Base-by-base conservation (phyloP, 2,329 filamentous ascomycete species). In the Neofusicoccum ribis region DNA sequence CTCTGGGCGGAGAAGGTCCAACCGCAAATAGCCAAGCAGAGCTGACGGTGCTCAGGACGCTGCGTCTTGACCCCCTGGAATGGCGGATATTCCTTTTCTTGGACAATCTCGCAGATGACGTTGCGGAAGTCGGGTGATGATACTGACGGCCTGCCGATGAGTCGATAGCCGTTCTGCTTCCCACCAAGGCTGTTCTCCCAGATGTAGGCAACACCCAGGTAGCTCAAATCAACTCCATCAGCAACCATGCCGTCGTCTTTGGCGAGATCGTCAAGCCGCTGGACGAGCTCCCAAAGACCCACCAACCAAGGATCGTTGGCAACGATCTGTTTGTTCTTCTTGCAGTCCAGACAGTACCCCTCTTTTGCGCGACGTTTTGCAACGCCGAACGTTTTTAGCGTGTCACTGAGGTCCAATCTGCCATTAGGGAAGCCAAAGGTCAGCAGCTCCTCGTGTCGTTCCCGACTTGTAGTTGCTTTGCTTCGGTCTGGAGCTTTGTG, bases 221-320 rank as follows among this genome's bases (percentile, higher is more conserved):
- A 95, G 71, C 89, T 89, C 20, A 94, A 78, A 70, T 95, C 91
- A 3, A 93, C 79, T 2, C 84, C 85, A 12, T 86, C 83, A 7
- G 87, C 82, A 31, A 89, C 80, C 89, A 95, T 91, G n/a, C 88
- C 89, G 52, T 87, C 85, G 68, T 89, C 84, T 41, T 84, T 81
- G 2, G 89, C 87, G 36, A 88, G 86, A 31, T 84, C 81, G 69
- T 91, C 87, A 68, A 83, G 78, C n/a, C 90, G 87, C 66, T 85
- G 83, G 54, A 93, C 82, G 83, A 91, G 91, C 52, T 87, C 85
- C 92, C 92, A 96, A n/a, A 91, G 80, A 64, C 91, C 89, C 65
- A 88, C 84, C n/a, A 94, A 80, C 86, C 90, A 91, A 36, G 85
- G 86, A 71, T 93, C 89, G 67, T 92, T 90, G 5, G 83, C 81